phyloP scores from a whole-genome alignment of 2,329 filamentous ascomycete genomes.

The Tetracladium maxilliforme region DNA sequence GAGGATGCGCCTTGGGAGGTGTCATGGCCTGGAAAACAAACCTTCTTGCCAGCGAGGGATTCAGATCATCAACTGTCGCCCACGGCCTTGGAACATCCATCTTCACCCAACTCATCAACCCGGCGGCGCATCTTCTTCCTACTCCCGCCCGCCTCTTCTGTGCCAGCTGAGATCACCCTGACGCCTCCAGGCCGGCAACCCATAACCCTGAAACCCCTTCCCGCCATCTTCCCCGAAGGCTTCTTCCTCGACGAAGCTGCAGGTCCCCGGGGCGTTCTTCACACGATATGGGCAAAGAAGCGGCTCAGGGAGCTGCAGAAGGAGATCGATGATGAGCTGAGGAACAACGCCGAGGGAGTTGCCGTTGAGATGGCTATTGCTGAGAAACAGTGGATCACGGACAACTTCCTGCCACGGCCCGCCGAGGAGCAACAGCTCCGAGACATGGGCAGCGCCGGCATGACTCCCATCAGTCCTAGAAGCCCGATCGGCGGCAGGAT shows the following conservation, averaged over 20 bases:
- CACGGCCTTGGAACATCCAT: conserved; percentile 26
- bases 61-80: conserved; percentile 33
- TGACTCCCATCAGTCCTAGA: conserved; percentile 37
- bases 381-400: conserved; percentile 74
- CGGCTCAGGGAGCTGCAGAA: conserved; percentile 58
- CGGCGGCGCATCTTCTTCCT: conserved; percentile 64
- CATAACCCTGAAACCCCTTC: conserved; percentile 62
- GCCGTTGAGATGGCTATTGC: conserved; percentile 72
- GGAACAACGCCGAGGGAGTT: conserved; percentile 64
- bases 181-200: conserved; percentile 23
- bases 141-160: conserved; percentile 53
- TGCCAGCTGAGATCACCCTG: conserved; percentile 62
- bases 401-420: conserved; percentile 47
- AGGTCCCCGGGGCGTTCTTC: conserved; percentile 68
- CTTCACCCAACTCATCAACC: too few species aligned
- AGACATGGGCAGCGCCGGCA: too few species aligned
- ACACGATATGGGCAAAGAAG: conserved; percentile 83
- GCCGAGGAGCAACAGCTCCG: conserved; percentile 6
- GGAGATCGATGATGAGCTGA: conserved; percentile 64
- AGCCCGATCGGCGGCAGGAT: conserved; percentile 52
- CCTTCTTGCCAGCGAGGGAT: conserved; percentile 39
- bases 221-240: conserved; percentile 73
- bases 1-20: conserved; percentile 47
- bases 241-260: conserved; percentile 49
- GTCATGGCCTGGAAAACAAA: conserved; percentile 69